A percentile compares a stretch with the other conserved stretches of the same genome.
These are phyloP conservation scores for Trypanosomatidae sp. DNA, from an alignment of 208 protist species.

Conservation along the genomic window DNA sequence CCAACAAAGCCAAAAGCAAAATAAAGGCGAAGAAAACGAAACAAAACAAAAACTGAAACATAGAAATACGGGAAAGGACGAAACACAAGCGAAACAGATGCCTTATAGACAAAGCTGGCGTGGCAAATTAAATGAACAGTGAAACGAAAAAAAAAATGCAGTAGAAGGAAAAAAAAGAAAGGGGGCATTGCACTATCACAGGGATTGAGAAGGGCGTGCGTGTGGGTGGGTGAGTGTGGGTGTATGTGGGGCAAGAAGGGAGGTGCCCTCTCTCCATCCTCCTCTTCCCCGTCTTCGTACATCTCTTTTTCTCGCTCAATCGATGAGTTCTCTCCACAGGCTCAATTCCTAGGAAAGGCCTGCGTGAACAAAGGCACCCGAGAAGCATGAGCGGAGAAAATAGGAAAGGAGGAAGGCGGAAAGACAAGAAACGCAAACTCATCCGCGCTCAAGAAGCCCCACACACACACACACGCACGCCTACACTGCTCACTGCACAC, in stretches of 20 bases:
- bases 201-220: too few relatives aligned
- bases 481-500: not conserved
- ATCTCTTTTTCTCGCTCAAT: not conserved
- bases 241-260: not conserved
- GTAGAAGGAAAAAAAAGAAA: too few relatives aligned
- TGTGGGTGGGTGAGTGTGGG: not conserved
- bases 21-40: not conserved
- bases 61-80: not conserved
- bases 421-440: not conserved
- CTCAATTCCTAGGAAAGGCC: not conserved
- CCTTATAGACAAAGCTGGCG: not conserved
- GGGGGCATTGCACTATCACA: too few relatives aligned
- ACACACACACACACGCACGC: slow-evolving; percentile 1
- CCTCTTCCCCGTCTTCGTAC: not conserved
- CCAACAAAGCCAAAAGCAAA: not conserved
- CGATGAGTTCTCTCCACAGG: not conserved
- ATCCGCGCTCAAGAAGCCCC: not conserved
- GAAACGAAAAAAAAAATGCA: not conserved
- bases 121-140: not conserved
- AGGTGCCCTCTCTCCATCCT: not conserved
- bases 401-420: not conserved
- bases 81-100: not conserved
- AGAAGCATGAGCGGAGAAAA: not conserved
- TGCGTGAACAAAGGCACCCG: not conserved
- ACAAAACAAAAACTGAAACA: not conserved